A percentile compares a stretch with the other conserved stretches of the same genome.
These are phyloP conservation scores for Ascosphaera acerosa DNA, from an alignment of 2,329 filamentous ascomycete genomes.

Conservation along the genomic window DNA sequence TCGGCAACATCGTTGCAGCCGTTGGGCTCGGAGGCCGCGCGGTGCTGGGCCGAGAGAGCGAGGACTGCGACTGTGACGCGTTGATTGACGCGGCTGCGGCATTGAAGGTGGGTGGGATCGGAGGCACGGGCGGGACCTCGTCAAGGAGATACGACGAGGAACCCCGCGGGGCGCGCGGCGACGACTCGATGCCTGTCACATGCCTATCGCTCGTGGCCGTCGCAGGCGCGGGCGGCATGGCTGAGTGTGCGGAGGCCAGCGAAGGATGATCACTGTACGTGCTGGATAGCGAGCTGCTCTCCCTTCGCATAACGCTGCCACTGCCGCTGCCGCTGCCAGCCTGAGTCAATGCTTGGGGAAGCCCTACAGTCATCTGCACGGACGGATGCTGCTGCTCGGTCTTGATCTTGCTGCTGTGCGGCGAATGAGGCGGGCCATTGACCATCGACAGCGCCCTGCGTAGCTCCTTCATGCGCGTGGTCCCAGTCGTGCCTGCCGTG, in stretches of 20 bases:
- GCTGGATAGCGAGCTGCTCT: constrained; percentile 1
- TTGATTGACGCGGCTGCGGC: neutral
- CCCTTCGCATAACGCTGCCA: no score
- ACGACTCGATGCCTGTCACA: no score
- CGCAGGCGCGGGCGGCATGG: neutral
- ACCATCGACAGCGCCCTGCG: constrained; percentile 22
- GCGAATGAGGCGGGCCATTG: no score
- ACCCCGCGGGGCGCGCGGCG: no score
- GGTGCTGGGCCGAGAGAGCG: neutral
- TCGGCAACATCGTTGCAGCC: no score
- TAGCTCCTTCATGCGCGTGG: constrained; percentile 17
- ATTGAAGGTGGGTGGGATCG: neutral
- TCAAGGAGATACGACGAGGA: neutral
- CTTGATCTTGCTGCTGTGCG: no score
- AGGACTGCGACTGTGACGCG: neutral
- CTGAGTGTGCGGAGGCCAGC: neutral
- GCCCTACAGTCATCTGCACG: no score
- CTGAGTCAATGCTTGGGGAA: no score
- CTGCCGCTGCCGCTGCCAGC: no score
- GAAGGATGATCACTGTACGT: constrained; percentile 1
- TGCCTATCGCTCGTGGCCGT: no score
- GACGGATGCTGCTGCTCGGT: no score
- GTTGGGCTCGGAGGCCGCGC: no score
- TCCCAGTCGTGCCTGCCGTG: constrained; percentile 10
- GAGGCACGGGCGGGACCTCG: neutral